A percentile compares a stretch with the other conserved stretches of the same genome.
These are phyloP conservation scores for Bruguiera gymnorhiza DNA, from an alignment of 345 rosid species.

Conservation along the genomic window DNA sequence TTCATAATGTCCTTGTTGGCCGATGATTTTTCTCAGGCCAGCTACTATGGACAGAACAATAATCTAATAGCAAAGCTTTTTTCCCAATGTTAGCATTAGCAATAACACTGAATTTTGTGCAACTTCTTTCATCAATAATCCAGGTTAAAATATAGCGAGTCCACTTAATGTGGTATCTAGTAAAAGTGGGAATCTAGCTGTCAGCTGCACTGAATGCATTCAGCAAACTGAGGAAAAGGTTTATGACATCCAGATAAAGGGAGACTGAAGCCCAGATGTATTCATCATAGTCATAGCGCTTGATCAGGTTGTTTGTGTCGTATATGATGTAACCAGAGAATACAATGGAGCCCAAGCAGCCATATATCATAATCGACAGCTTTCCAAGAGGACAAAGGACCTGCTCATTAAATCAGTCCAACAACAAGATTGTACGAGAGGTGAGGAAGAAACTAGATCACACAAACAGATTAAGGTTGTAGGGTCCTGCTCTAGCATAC, in stretches of 20 bases:
- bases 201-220: slow-evolving; percentile 1
- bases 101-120: too few species aligned
- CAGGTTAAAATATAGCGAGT: too few species aligned
- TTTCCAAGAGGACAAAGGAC: slow-evolving; percentile 10
- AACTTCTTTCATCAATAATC: too few species aligned
- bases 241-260: slow-evolving; percentile 16
- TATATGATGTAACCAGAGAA: slow-evolving; percentile 20
- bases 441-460: too few species aligned
- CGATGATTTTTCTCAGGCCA: slow-evolving; percentile 62
- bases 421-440: too few species aligned
- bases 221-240: slow-evolving; percentile 4
- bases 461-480: too few species aligned
- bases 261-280: slow-evolving; percentile 8
- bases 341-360: slow-evolving; percentile 6
- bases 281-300: slow-evolving; percentile 12
- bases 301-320: slow-evolving; percentile 13
- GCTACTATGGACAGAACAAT: too few species aligned
- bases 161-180: too few species aligned
- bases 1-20: slow-evolving; percentile 64
- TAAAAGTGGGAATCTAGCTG: neutral
- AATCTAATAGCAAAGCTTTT: too few species aligned
- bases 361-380: slow-evolving; percentile 1
- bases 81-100: too few species aligned
- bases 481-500: neutral
- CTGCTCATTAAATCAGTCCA: neutral